phyloP scores from a whole-genome alignment of 257 asterid genomes.

The Scutellaria minor region DNA sequence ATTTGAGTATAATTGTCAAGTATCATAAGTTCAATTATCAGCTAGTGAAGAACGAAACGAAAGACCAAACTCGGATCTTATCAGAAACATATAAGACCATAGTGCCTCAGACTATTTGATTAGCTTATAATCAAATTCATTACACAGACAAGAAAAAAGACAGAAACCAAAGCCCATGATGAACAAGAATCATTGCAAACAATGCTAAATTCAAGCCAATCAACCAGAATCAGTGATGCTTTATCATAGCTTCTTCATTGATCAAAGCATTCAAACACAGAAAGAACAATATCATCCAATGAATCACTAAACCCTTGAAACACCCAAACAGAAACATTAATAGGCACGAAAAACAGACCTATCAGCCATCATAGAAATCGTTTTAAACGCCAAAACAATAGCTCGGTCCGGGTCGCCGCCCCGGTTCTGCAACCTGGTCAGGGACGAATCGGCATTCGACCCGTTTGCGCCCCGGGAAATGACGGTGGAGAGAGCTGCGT shows the following conservation, averaged over 20 bases:
- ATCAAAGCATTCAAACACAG: constrained; percentile 13
- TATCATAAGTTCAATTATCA: neutral
- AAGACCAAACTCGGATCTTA: neutral
- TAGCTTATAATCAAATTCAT: neutral
- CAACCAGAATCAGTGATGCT: neutral
- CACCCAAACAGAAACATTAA: neutral
- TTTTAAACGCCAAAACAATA: constrained; percentile 73
- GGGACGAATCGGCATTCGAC: constrained; percentile 60
- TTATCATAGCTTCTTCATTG: neutral
- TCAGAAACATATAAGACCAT: neutral
- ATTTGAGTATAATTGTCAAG: neutral
- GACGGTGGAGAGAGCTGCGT: constrained; percentile 74
- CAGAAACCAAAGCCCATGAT: constrained; percentile 6
- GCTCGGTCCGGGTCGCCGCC: constrained; percentile 95
- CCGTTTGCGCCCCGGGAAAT: constrained; percentile 71
- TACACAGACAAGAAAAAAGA: neutral
- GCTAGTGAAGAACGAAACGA: neutral
- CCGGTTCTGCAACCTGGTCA: constrained; percentile 84
- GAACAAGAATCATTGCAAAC: neutral
- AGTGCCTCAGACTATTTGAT: neutral
- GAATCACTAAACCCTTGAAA: constrained; percentile 35
- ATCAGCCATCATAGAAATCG: constrained; percentile 91
- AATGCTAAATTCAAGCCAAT: neutral
- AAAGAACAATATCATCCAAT: constrained; percentile 17
- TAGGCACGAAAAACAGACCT: constrained; percentile 52